Evolutionary conservation across 2,329 filamentous ascomycete genomes (phyloP).

Genomic region (Penicillium olsonii): DNA sequence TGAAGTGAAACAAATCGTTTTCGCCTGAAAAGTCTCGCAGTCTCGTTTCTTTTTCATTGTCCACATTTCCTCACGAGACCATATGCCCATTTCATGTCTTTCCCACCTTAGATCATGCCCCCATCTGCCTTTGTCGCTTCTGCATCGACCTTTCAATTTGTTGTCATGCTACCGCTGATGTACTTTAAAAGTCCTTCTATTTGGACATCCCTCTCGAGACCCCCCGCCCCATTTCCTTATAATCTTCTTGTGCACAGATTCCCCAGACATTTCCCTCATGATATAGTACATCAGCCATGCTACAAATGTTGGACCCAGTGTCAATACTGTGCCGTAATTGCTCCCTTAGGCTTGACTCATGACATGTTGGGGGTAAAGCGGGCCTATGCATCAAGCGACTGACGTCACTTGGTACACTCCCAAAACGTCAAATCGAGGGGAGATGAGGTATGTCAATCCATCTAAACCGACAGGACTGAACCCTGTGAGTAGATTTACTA

Average conservation of each 20-base stretch:
- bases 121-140: conserved; percentile 17
- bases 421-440: too few relatives aligned
- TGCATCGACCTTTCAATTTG: conserved; percentile 8
- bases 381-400: not conserved
- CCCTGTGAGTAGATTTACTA: too few relatives aligned
- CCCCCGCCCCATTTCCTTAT: conserved; percentile 15
- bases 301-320: conserved; percentile 16
- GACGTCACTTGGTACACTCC: too few relatives aligned
- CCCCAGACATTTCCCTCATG: conserved; percentile 26
- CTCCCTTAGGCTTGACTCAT: not conserved
- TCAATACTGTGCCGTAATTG: conserved; percentile 1
- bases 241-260: conserved; percentile 31
- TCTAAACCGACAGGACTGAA: too few relatives aligned
- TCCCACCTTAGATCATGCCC: conserved; percentile 29
- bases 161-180: conserved; percentile 26
- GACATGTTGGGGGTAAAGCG: not conserved
- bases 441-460: too few relatives aligned
- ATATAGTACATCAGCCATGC: conserved; percentile 27
- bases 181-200: conserved; percentile 25
- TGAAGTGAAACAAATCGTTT: conserved; percentile 8
- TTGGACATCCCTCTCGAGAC: conserved; percentile 10
- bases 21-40: not conserved
- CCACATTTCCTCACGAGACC: conserved; percentile 26
- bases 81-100: conserved; percentile 33
- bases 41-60: conserved; percentile 14